Evolutionary conservation across 2,329 filamentous ascomycete species (phyloP).

Genomic region (Zymoseptoria passerinii): DNA sequence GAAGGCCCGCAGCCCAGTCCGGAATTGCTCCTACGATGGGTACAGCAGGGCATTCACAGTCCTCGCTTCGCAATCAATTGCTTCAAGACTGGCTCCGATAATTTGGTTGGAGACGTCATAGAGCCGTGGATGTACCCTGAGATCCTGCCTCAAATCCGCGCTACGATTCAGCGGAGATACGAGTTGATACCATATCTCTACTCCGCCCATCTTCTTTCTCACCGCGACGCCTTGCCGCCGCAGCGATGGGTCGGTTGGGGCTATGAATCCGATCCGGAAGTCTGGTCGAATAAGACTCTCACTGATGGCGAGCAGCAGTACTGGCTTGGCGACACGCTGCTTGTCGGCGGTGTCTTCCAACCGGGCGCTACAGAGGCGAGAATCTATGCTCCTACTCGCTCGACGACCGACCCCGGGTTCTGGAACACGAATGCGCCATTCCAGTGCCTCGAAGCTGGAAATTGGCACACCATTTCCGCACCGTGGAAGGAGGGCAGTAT

Average conservation of each 20-base stretch:
- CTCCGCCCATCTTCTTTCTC: slow-evolving; percentile 54
- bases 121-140: slow-evolving; percentile 72
- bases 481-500: slow-evolving; percentile 46
- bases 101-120: slow-evolving; percentile 61
- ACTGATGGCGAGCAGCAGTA: slow-evolving; percentile 61
- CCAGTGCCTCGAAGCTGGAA: slow-evolving; percentile 47
- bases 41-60: slow-evolving; percentile 62
- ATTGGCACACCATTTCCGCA: slow-evolving; percentile 45
- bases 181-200: slow-evolving; percentile 66
- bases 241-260: slow-evolving; percentile 69
- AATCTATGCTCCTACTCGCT: slow-evolving; percentile 53
- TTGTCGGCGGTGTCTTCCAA: slow-evolving; percentile 61
- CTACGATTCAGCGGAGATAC: slow-evolving; percentile 61
- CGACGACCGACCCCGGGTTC: slow-evolving; percentile 43
- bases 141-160: slow-evolving; percentile 53
- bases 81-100: slow-evolving; percentile 64
- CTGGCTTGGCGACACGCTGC: slow-evolving; percentile 60
- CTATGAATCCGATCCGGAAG: slow-evolving; percentile 56
- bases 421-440: slow-evolving; percentile 56
- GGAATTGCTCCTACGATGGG: slow-evolving; percentile 63
- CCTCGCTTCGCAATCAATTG: slow-evolving; percentile 69
- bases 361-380: slow-evolving; percentile 46
- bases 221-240: slow-evolving; percentile 53
- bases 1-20: slow-evolving; percentile 64
- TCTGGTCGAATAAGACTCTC: slow-evolving; percentile 52